Base-by-base conservation (phyloP, 768 basidiomycete species). In the Tylopilus subfusipes region DNA sequence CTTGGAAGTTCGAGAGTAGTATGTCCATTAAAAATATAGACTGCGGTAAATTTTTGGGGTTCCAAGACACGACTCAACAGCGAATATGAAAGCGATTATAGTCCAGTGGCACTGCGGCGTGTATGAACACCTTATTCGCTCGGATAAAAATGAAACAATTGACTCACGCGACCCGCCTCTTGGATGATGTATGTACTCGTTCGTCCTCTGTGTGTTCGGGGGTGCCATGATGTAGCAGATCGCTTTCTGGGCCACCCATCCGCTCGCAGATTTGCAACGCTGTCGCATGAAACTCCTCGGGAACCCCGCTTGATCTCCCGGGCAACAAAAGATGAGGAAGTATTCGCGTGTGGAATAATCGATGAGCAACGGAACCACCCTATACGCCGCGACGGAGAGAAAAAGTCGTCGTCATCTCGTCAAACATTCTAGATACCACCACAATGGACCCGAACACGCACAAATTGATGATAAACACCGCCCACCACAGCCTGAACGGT, bases 381-480 rank as follows among this genome's bases (percentile, higher is more conserved):
- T 71, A 40, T 21, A 30, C 12, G 45, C 24, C 36, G 5, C 24
- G 2, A 47, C 22, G 19, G 16, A 19, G 22, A 27, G 22, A 8
- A 29, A 24, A 13, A 34, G 74, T 56, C 29, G 12, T 50, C 10
- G 24, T n/a, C 16, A 54, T 9, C 19, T 34, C 18, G 22, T 55
- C 48, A 57, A 36, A 22, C 5, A 40, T n/a, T 42, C 25, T 19
- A 31, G 36, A 34, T 4, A 11, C 18, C 72, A 19, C 55, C 27
- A 27, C 11, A 72, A 57, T 74, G 64, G 58, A 60, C 44, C 10
- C 34, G 53, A 49, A 31, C 49, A 76, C 89, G 54, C 63, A 93
- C 90, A 68, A 85, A 89, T 74, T 93, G 88, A 62, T 86, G 82
- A 63, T 83, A 90, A 13, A 91, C 78, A 7, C 84, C 88, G 22